Evolutionary conservation across 1,139 yeast genomes (phyloP), one percentile per base, ranked within the genome.

Genomic region (Hemisphaericaspora xylanilytica): DNA sequence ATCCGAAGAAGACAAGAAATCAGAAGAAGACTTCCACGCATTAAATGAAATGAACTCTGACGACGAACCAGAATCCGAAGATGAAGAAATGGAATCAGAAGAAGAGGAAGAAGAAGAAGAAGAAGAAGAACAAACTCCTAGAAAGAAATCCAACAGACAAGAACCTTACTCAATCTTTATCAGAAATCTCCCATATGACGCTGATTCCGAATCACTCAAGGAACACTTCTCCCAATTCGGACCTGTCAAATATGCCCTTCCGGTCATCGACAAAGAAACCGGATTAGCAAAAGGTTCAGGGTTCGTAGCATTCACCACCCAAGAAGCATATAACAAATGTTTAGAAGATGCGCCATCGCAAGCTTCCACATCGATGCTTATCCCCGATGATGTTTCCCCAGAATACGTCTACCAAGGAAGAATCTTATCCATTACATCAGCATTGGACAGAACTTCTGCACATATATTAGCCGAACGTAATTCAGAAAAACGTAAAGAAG

Each of bases 221-320:
- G 86, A 81, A 39, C 97, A 92, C 57, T 92, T 92, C 56, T 65
- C 71, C 42, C 75, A 78, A 49, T 89, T 92, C 56, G 99, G 99
- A 8, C 76, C 86, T 8, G 90, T 92, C 24, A 83, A 85, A 52
- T 92, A 89, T 58, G 98, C 98, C 0, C 72, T 92, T 36, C 97
- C 97, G 0, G 98, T 94, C 9, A 73, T 83, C 49, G 99, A 94
- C 57, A 85, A 74, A 55, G 83, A 73, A 41, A 82, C 96, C 2
- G 95, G 95, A 4, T 69, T 87, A 43, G 89, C 98, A 9, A 86
- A 75, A 58, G 99, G 99, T 41, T 85, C 96, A 1, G 99, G 97
- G 0, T 92, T 92, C 58, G 96, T 92, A 32, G 96, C 96, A 0
- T 92, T 92, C 58, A 62, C 59, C 39, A 68, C 73, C 25, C 79